Conservation (phyloP, 768 basidiomycete genomes). For the Boletus eberwhitei region DNA sequence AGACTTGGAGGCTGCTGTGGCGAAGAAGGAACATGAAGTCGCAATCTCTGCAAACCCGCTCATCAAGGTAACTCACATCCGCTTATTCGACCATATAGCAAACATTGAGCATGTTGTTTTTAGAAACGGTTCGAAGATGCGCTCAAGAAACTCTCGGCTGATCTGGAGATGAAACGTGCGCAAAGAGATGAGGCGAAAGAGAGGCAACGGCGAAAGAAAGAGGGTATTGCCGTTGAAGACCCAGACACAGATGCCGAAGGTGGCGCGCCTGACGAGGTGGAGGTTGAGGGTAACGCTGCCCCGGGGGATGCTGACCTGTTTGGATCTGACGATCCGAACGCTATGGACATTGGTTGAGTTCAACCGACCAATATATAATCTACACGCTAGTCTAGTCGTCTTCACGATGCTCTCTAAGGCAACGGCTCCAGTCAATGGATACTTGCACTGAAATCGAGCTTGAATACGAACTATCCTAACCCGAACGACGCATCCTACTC, state of each 20-base stretch:
- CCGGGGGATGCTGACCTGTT: slow-evolving; percentile 37
- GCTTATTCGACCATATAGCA: neutral
- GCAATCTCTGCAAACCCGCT: slow-evolving; percentile 81
- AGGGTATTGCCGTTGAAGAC: slow-evolving; percentile 48
- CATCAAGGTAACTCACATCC: slow-evolving; percentile 56
- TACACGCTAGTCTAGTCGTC: neutral
- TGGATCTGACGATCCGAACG: slow-evolving; percentile 44
- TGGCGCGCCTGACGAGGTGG: slow-evolving; percentile 37
- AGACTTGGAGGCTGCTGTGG: slow-evolving; percentile 83
- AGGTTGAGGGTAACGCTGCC: slow-evolving; percentile 20
- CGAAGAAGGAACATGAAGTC: slow-evolving; percentile 82
- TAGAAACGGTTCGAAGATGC: slow-evolving; percentile 94
- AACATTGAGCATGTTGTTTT: neutral
- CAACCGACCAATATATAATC: neutral
- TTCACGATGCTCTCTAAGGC: neutral
- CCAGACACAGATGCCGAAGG: slow-evolving; percentile 41
- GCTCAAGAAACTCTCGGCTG: slow-evolving; percentile 79
- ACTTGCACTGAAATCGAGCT: neutral
- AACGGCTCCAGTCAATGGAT: neutral
- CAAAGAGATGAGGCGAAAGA: slow-evolving; percentile 82
- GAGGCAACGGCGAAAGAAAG: slow-evolving; percentile 66
- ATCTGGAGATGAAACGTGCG: slow-evolving; percentile 78
- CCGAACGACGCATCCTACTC: neutral
- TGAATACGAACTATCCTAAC: slow-evolving; percentile 1
- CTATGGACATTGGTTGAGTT: slow-evolving; percentile 32